phyloP scores from a whole-genome alignment of 192 early-diverging fungal genomes.

The Coemansia sp. region DNA sequence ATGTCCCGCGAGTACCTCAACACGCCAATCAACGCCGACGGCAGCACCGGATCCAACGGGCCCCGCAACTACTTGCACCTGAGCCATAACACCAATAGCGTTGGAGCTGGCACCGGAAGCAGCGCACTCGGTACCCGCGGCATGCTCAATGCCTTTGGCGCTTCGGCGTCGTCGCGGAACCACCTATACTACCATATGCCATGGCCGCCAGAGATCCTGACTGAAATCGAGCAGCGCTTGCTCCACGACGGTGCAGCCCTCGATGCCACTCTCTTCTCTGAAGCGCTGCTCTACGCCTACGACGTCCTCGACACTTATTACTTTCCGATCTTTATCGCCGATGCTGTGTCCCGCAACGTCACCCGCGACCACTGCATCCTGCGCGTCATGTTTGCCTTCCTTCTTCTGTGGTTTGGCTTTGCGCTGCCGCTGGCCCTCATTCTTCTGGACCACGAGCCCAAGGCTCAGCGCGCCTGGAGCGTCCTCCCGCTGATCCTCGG shows the following conservation, averaged over 20 bases:
- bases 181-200: slow-evolving; percentile 55
- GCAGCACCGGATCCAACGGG: not conserved
- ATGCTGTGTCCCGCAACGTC: slow-evolving; percentile 50
- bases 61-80: slow-evolving; percentile 12
- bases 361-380: slow-evolving; percentile 51
- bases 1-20: slow-evolving; percentile 45
- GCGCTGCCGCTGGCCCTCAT: slow-evolving; percentile 49
- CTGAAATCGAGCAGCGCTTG: slow-evolving; percentile 51
- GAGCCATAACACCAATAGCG: not conserved
- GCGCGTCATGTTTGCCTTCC: slow-evolving; percentile 46
- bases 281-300: slow-evolving; percentile 49
- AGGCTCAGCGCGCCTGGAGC: slow-evolving; percentile 37
- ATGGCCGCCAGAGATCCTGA: slow-evolving; percentile 55
- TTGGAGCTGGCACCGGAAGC: slow-evolving; percentile 5
- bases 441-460: slow-evolving; percentile 39
- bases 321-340: slow-evolving; percentile 50
- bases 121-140: slow-evolving; percentile 17
- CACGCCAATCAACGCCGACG: slow-evolving; percentile 35
- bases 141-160: slow-evolving; percentile 3
- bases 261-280: slow-evolving; percentile 40
- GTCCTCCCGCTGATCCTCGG: slow-evolving; percentile 42
- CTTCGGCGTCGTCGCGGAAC: slow-evolving; percentile 21
- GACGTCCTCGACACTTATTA: slow-evolving; percentile 56
- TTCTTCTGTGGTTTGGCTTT: slow-evolving; percentile 49
- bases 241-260: slow-evolving; percentile 47